Base-by-base conservation (phyloP, 129 eudicot species). In the Helichrysum umbraculigerum region DNA sequence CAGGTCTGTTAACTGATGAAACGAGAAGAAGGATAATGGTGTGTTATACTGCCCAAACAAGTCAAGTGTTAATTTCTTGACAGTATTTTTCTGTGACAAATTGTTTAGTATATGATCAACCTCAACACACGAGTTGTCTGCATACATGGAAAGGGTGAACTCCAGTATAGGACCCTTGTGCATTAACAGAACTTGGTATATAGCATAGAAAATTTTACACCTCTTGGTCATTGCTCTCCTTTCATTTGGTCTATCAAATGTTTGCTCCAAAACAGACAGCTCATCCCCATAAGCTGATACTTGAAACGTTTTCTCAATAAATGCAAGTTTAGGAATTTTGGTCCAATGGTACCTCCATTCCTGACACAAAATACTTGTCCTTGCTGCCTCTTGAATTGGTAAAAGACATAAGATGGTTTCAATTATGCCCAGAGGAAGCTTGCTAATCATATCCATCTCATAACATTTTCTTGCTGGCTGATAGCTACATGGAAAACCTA, bases 301-400 rank as follows among this genome's bases (percentile, higher is more conserved):
- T 28, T 28, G 67, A 61, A 61, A 61, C 6, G 19, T 61, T 0
- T 28, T 12, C n/a, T 61, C 17, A 10, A 61, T 28, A 61, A 61
- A 61, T 4, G 16, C 67, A 61, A 61, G 67, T 61, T 61, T 61
- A 29, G 37, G 67, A 5, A 61, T 61, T 61, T 25, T 61, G 67
- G 22, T 61, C 67, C 67, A 61, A 61, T 12, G 66, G 6, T 61
- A 61, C 66, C 66, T 61, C 67, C 67, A 61, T 61, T 61, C 67
- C 34, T 4, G 28, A 28, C 4, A 61, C 0, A 61, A 12, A 16
- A 61, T 12, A 61, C 67, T 61, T 61, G 65, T 59, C 32, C 65
- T 59, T 59, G 65, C 65, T 21, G 65, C 34, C 4, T 59, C 65
- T 22, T 59, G 30, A 59, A 59, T 59, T 15, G 65, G 34, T 59